Percentiles rank a stretch among this genome's conserved stretches.
phyloP scores from a whole-genome alignment of 805 yeast genomes.

The Candida broadrunensis region DNA sequence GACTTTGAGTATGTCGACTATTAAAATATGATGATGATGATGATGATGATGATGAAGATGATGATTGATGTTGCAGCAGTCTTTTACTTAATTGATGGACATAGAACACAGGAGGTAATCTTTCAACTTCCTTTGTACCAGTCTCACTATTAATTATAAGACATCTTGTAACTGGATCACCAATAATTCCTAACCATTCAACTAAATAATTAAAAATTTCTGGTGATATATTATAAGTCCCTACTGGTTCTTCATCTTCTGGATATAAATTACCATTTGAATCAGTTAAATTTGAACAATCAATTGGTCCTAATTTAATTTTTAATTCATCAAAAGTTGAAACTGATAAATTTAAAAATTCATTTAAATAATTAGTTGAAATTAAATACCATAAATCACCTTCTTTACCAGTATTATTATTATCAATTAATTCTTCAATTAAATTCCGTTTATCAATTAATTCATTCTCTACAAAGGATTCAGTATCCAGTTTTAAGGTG shows the following conservation, averaged over 20 bases:
- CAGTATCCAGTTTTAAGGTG: not conserved
- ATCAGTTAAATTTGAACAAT: constrained; percentile 44
- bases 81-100: constrained; percentile 29
- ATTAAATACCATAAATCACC: constrained; percentile 51
- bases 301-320: constrained; percentile 43
- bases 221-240: constrained; percentile 32
- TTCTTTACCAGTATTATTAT: constrained; percentile 24
- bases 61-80: constrained; percentile 1
- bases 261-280: constrained; percentile 41
- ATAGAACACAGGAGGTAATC: constrained; percentile 33
- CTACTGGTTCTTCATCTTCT: constrained; percentile 13
- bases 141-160: constrained; percentile 20
- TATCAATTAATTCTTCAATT: constrained; percentile 13
- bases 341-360: constrained; percentile 33
- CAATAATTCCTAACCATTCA: constrained; percentile 54
- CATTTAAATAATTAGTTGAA: constrained; percentile 43
- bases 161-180: constrained; percentile 32
- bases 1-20: constrained; percentile 1
- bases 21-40: constrained; percentile 3
- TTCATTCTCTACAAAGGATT: constrained; percentile 2
- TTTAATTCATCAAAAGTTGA: constrained; percentile 24
- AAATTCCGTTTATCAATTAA: constrained; percentile 15
- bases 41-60: not conserved
- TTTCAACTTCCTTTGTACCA: constrained; percentile 29
- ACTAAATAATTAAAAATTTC: constrained; percentile 42